Conservation (phyloP, 2,329 filamentous ascomycete genomes). For the Graphilbum ipis-grandicollis region DNA sequence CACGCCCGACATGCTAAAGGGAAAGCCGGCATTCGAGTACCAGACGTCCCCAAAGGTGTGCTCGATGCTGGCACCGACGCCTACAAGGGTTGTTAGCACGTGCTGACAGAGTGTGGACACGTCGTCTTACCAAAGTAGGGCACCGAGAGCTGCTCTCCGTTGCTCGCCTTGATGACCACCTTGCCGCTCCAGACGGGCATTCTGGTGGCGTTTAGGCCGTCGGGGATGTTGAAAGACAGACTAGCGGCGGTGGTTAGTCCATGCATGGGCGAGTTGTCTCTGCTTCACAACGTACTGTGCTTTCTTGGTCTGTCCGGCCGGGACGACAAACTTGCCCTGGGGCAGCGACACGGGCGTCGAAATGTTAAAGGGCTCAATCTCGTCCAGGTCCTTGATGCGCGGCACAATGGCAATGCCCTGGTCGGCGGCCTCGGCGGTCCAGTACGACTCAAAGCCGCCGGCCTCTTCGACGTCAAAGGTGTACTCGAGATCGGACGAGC, state of each 20-base stretch:
- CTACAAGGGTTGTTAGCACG: not conserved
- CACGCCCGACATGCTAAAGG: not conserved
- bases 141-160: conserved; percentile 16
- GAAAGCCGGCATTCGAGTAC: not conserved
- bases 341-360: not conserved
- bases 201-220: conserved; percentile 6
- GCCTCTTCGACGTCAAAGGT: conserved; percentile 14
- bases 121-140: conserved; percentile 13
- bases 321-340: not conserved
- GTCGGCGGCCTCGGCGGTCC: conserved; percentile 15
- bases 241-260: not conserved
- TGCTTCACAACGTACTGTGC: not conserved
- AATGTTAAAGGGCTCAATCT: not conserved
- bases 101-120: not conserved
- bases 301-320: conserved; percentile 1
- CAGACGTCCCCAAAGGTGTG: not conserved
- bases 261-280: not conserved
- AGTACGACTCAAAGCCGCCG: conserved; percentile 15
- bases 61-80: not conserved
- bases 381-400: not conserved
- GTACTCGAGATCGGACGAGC: conserved; percentile 17
- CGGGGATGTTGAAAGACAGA: conserved; percentile 1
- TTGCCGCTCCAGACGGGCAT: conserved; percentile 19
- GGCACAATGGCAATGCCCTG: conserved; percentile 14
- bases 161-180: conserved; percentile 15